Conservation (phyloP, 768 basidiomycete genomes). For the Hydnum rufescens region DNA sequence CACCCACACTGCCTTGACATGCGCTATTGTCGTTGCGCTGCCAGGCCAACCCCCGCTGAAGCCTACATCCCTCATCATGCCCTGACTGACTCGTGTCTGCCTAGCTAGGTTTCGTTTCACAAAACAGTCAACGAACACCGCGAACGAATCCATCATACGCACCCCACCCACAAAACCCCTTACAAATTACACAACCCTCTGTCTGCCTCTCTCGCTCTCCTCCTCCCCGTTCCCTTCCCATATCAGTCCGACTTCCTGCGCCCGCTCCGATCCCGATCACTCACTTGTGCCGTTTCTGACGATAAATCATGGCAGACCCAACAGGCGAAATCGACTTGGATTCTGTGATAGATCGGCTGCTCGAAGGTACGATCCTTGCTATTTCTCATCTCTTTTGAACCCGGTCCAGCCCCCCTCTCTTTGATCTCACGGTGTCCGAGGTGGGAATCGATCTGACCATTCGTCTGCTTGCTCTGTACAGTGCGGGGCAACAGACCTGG, state of each 20-base stretch:
- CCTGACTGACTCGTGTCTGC: too few relatives aligned
- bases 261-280: background rate
- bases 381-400: background rate
- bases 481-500: slow-evolving; percentile 97
- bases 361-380: slow-evolving; percentile 58
- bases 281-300: background rate
- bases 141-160: too few relatives aligned
- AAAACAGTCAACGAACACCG: too few relatives aligned
- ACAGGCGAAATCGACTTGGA: slow-evolving; percentile 87
- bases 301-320: slow-evolving; percentile 11
- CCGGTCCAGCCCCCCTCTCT: too few relatives aligned
- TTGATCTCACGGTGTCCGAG: background rate
- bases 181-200: too few relatives aligned
- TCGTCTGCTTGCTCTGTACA: slow-evolving; percentile 17
- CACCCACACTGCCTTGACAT: background rate
- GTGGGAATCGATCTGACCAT: slow-evolving; percentile 4
- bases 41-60: too few relatives aligned
- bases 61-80: too few relatives aligned
- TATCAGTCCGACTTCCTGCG: too few relatives aligned
- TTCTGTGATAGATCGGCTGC: slow-evolving; percentile 93
- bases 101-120: too few relatives aligned
- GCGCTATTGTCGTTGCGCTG: background rate
- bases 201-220: too few relatives aligned
- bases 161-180: too few relatives aligned
- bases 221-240: too few relatives aligned